Base-by-base conservation (phyloP, 1,139 yeast genomes). In the Scheffersomyces illinoinensis region DNA sequence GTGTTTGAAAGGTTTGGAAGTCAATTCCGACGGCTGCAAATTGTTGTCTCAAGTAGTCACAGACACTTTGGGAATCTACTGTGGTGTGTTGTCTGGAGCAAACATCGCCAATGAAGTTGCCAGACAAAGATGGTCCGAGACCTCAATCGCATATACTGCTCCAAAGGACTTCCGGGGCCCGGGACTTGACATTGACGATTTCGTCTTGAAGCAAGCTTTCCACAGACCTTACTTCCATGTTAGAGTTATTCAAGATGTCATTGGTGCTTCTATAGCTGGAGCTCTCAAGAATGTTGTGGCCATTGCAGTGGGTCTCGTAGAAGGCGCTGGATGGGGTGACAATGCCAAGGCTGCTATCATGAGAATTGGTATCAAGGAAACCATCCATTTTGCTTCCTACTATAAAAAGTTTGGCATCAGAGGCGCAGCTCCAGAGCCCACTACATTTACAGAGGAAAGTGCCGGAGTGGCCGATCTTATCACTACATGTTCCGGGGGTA, bases 381-480 rank as follows among this genome's bases (percentile, higher is more conserved):
- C 89, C 77, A 89, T 92, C 73, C 77, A 73, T 64, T 81, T 81
- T 68, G 81, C 84, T 20, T 74, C 78, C 17, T 78, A 79, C 72
- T 78, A 77, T 71, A 65, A 78, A 66, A 85, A 85, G 75, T 93
- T 93, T 74, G 96, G 97, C 56, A 84, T 87, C 68, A 72, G 72
- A 64, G 84, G 84, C 64, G 90, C 95, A 47, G 85, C 84, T 59
- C 88, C 91, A 62, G 79, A 85, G 67, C 84, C 90, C 54, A 81
- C 86, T 63, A 93, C 98, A 50, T 92, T 92, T 76, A 90, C 96
- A 62, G 91, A 88, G 73, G 98, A 93, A 78, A 84, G 91, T 65
- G 97, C 97, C 23, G 98, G 98, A 77, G 97, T 93, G 52, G 98
- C 98, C 49, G 98, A 93, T 77, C 84, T 93, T 71, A 93, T 93